These are phyloP conservation scores for Paramecium pentaurelia DNA, from an alignment of 73 alveolate species.

Conservation along the genomic window DNA sequence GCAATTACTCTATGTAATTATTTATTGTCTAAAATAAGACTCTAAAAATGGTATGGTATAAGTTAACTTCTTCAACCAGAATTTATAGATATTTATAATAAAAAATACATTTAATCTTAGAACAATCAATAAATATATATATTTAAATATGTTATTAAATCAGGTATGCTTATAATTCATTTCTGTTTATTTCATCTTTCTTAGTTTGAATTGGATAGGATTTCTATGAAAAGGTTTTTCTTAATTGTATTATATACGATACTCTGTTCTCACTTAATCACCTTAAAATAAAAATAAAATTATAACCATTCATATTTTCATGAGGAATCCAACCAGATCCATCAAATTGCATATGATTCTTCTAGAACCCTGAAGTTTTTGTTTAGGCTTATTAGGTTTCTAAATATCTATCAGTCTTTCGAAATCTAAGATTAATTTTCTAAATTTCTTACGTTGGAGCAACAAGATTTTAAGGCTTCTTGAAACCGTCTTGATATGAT, in stretches of 20 bases:
- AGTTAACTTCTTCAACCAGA: neutral
- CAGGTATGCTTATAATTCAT: slow-evolving; percentile 43
- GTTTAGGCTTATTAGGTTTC: neutral
- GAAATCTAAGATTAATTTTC: neutral
- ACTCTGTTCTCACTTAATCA: slow-evolving; percentile 28
- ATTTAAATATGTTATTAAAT: neutral
- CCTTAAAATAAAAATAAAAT: neutral
- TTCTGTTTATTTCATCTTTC: slow-evolving; percentile 43
- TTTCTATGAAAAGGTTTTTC: slow-evolving; percentile 41
- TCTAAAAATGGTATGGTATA: neutral
- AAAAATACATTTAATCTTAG: neutral
- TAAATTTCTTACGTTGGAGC: slow-evolving; percentile 15
- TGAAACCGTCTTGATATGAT: slow-evolving; percentile 39
- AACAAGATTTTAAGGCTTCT: slow-evolving; percentile 23
- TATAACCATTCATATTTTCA: slow-evolving; percentile 37
- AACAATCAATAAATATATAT: neutral
- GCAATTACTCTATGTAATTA: neutral
- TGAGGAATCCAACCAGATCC: slow-evolving; percentile 40
- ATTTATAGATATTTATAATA: neutral
- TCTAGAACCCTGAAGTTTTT: slow-evolving; percentile 37
- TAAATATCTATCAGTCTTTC: slow-evolving; percentile 30
- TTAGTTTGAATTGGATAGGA: neutral
- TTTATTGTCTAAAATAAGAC: neutral
- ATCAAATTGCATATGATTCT: slow-evolving; percentile 38
- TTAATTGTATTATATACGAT: slow-evolving; percentile 14